phyloP scores from a whole-genome alignment of 257 asterid species.

The Przewalskia tangutica region DNA sequence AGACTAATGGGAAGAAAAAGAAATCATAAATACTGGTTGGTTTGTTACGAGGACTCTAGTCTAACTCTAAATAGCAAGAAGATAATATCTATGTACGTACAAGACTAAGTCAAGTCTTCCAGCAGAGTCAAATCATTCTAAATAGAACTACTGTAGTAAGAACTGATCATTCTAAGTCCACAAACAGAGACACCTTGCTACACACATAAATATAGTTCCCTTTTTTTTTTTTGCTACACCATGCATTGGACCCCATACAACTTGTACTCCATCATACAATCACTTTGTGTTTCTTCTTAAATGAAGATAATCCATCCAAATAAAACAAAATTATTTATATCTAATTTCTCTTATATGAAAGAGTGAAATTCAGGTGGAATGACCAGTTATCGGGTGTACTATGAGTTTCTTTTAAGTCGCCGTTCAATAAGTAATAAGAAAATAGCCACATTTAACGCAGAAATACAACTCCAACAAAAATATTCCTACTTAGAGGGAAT shows the following conservation, averaged over 20 bases:
- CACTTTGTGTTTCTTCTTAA: not conserved
- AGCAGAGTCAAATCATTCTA: not conserved
- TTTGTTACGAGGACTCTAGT: not conserved
- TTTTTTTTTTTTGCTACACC: not conserved
- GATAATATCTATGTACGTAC: not conserved
- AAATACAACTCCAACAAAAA: too few relatives aligned
- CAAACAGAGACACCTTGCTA: not conserved
- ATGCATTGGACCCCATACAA: not conserved
- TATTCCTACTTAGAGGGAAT: too few relatives aligned
- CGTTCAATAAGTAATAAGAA: too few relatives aligned
- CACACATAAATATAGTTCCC: not conserved
- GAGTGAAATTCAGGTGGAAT: too few relatives aligned
- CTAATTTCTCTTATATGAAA: too few relatives aligned
- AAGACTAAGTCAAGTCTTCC: not conserved
- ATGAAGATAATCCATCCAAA: too few relatives aligned
- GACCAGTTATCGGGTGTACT: too few relatives aligned
- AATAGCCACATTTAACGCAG: too few relatives aligned
- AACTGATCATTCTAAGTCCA: not conserved
- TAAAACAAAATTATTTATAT: too few relatives aligned
- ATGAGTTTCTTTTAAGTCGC: too few relatives aligned
- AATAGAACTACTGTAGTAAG: not conserved
- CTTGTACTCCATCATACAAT: not conserved
- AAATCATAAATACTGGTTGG: not conserved
- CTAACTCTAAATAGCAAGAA: not conserved
- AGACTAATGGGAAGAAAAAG: not conserved